phyloP scores from a whole-genome alignment of 441 rosid genomes.

The Euphorbia schlechtendalii region DNA sequence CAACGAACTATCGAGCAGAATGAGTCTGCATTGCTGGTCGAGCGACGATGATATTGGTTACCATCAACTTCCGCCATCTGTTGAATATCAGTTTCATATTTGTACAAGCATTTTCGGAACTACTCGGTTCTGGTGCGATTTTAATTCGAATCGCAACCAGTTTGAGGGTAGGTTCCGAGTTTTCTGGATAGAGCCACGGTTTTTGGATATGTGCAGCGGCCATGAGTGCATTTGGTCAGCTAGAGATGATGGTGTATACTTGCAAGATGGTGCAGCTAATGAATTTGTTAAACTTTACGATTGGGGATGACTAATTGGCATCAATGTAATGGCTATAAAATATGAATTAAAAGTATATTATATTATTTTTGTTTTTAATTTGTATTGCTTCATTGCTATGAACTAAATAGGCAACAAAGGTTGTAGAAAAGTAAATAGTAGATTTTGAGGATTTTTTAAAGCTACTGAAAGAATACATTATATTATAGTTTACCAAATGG shows the following conservation, averaged over 20 bases:
- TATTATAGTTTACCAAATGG: too few species aligned
- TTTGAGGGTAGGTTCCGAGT: background rate
- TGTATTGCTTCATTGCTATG: too few species aligned
- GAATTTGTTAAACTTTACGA: background rate
- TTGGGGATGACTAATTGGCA: conserved; percentile 4
- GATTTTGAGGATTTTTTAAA: too few species aligned
- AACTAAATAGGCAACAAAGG: too few species aligned
- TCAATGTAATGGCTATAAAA: too few species aligned
- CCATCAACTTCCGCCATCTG: background rate
- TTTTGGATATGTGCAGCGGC: background rate
- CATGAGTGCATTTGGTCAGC: conserved; percentile 1
- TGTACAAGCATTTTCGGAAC: background rate
- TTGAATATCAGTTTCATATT: background rate
- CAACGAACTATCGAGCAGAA: background rate
- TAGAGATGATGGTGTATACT: conserved; percentile 5
- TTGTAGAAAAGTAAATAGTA: too few species aligned
- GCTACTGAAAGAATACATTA: too few species aligned
- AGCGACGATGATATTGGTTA: background rate
- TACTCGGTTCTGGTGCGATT: conserved; percentile 1
- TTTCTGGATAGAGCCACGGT: background rate
- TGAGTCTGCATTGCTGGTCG: background rate
- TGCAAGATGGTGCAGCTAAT: background rate
- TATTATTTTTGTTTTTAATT: too few species aligned
- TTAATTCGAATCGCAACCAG: background rate
- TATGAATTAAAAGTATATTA: too few species aligned